Base-by-base conservation (phyloP, 441 rosid species). In the Flueggea neowawraea region DNA sequence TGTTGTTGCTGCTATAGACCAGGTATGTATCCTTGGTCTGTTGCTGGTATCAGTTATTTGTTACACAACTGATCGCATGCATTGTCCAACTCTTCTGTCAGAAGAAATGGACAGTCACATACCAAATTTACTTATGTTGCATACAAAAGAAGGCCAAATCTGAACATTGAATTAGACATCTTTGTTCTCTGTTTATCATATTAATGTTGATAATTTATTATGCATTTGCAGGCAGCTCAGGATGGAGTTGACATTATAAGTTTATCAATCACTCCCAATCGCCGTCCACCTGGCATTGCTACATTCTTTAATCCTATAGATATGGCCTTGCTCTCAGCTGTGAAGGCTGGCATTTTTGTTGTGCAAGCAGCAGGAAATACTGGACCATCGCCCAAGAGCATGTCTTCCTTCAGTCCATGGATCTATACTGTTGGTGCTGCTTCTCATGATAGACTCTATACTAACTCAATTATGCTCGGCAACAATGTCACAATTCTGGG, bases 301-400 rank as follows among this genome's bases (percentile, higher is more conserved):
- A 91, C 97, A 0, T 95, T 86, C 70, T 88, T 95, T 56, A 95
- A 95, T 76, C 99, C 99, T 22, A 81, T 91, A 63, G 97, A 95
- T 78, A 89, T 91, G 92, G 94, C 97, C 58, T 74, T 95, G 77
- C 80, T 91, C 12, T 85, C 95, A 41, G 96, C 97, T 61, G 92
- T 79, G 32, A 95, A 86, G 74, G 83, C 87, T 59, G 97, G 97
- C 55, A 84, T 95, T 64, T 95, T 91, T 64, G 92, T 89, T 47
- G 99, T 91, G 62, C 99, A 95, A 86, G 99, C 99, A 45, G 96
- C 99, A 10, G 97, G 97, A 62, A 95, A 95, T 64, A 88, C 96
- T 3, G 99, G 99, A 31, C 99, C 99, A 32, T 85, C 97, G 4
- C 96, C 97, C 31, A 95, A 80, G 72, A 89, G 96, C 76, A 73